Conservation (phyloP, 306 rosid species). For the Citrullus amarus region DNA sequence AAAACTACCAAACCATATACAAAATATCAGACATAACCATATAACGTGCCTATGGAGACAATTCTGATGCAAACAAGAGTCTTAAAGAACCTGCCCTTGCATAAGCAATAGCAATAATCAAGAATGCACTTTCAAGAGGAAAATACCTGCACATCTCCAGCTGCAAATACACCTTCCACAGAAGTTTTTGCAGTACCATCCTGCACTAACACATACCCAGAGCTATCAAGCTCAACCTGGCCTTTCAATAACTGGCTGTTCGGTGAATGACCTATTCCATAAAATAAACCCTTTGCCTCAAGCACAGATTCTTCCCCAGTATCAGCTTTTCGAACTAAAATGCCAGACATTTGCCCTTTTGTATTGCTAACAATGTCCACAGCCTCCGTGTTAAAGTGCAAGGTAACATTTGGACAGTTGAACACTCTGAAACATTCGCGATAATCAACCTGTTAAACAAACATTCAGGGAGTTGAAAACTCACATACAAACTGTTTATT, state of each 20-base stretch:
- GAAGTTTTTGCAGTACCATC: constrained; percentile 74
- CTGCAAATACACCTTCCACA: constrained; percentile 83
- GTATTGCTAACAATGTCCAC: constrained; percentile 78
- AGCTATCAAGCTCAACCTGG: constrained; percentile 64
- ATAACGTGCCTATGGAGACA: not conserved
- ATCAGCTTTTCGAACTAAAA: constrained; percentile 55
- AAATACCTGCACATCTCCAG: constrained; percentile 94
- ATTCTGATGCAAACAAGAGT: constrained; percentile 1
- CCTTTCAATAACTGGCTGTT: constrained; percentile 74
- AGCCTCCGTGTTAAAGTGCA: constrained; percentile 87
- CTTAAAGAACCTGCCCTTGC: not conserved
- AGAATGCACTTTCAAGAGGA: not conserved
- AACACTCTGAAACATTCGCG: constrained; percentile 98
- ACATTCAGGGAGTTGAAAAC: constrained; percentile 35
- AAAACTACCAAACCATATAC: not conserved
- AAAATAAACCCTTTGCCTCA: constrained; percentile 83
- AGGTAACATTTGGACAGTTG: constrained; percentile 79
- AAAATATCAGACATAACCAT: not conserved
- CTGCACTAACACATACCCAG: constrained; percentile 63
- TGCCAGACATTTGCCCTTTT: constrained; percentile 89
- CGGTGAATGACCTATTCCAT: constrained; percentile 91
- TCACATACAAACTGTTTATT: constrained; percentile 12
- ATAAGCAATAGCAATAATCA: not conserved
- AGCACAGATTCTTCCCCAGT: constrained; percentile 61
- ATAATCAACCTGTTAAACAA: constrained; percentile 99